phyloP scores from a whole-genome alignment of 2,329 filamentous ascomycete genomes.

The Aspergillus sp. region DNA sequence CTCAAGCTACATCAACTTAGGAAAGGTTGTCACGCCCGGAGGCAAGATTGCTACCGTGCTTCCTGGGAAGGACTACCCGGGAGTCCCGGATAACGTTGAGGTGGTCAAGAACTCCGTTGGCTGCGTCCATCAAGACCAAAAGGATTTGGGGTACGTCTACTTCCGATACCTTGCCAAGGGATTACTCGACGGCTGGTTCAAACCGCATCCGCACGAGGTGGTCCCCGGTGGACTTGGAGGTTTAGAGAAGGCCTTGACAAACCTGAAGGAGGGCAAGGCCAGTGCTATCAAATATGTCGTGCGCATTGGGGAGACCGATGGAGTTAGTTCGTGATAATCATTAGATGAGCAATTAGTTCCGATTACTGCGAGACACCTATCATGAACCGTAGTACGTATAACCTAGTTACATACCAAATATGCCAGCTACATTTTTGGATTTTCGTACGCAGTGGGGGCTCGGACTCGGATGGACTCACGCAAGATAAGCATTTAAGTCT shows the following conservation, averaged over 20 bases:
- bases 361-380: background rate
- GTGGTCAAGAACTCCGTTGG: constrained; percentile 8
- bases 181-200: constrained; percentile 49
- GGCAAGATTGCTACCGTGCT: constrained; percentile 18
- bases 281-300: constrained; percentile 63
- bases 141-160: constrained; percentile 42
- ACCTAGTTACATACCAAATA: no score
- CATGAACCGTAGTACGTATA: no score
- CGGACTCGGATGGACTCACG: no score
- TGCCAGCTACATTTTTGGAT: no score
- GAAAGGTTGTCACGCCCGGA: constrained; percentile 7
- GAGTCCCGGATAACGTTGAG: constrained; percentile 8
- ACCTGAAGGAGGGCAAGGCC: constrained; percentile 61
- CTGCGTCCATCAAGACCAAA: constrained; percentile 8
- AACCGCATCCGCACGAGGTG: constrained; percentile 51
- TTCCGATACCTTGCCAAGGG: constrained; percentile 47
- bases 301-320: constrained; percentile 46
- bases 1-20: constrained; percentile 8
- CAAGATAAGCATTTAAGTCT: background rate
- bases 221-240: constrained; percentile 54
- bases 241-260: constrained; percentile 52
- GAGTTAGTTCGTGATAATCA: background rate
- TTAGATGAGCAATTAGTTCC: background rate
- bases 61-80: background rate
- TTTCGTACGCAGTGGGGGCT: no score